phyloP scores from a whole-genome alignment of 768 basidiomycete genomes.

The Lyophyllum decastes region DNA sequence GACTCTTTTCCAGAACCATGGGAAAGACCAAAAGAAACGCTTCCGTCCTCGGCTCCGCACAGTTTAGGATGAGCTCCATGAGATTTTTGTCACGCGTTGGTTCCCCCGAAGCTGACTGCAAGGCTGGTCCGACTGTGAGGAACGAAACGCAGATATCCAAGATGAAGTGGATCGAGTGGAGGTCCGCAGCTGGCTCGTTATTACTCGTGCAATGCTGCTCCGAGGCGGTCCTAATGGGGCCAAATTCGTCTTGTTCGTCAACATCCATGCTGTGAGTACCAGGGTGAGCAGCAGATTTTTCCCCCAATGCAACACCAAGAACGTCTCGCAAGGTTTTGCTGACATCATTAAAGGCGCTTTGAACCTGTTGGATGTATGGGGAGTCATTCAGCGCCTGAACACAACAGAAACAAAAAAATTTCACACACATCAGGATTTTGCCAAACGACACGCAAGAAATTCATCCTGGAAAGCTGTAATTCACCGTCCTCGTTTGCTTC shows the following conservation, averaged over 20 bases:
- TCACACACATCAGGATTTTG: slow-evolving; percentile 65
- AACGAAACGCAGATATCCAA: slow-evolving; percentile 58
- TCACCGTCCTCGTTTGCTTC: slow-evolving; percentile 10
- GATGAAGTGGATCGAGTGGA: slow-evolving; percentile 33
- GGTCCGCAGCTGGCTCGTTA: slow-evolving; percentile 25
- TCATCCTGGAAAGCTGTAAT: slow-evolving; percentile 27
- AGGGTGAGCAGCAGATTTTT: slow-evolving; percentile 17
- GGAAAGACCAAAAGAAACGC: slow-evolving; percentile 62
- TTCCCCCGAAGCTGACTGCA: slow-evolving; percentile 61
- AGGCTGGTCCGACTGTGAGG: slow-evolving; percentile 60
- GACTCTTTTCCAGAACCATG: slow-evolving; percentile 55
- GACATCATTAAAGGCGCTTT: slow-evolving; percentile 40
- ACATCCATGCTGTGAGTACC: slow-evolving; percentile 28
- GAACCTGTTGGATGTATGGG: slow-evolving; percentile 42
- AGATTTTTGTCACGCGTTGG: slow-evolving; percentile 65
- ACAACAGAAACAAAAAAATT: slow-evolving; percentile 10
- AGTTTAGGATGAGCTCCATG: slow-evolving; percentile 50
- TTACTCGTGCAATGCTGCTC: slow-evolving; percentile 29
- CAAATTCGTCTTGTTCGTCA: slow-evolving; percentile 61
- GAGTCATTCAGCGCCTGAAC: background rate
- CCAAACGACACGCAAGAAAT: slow-evolving; percentile 64
- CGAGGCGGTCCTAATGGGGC: slow-evolving; percentile 45
- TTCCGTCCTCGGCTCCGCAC: slow-evolving; percentile 40
- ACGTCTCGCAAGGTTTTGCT: slow-evolving; percentile 36
- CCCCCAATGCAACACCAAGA: slow-evolving; percentile 39